Evolutionary conservation across 2,329 filamentous ascomycete species (phyloP).

Genomic region (Neoscytalidium dimidiatum): DNA sequence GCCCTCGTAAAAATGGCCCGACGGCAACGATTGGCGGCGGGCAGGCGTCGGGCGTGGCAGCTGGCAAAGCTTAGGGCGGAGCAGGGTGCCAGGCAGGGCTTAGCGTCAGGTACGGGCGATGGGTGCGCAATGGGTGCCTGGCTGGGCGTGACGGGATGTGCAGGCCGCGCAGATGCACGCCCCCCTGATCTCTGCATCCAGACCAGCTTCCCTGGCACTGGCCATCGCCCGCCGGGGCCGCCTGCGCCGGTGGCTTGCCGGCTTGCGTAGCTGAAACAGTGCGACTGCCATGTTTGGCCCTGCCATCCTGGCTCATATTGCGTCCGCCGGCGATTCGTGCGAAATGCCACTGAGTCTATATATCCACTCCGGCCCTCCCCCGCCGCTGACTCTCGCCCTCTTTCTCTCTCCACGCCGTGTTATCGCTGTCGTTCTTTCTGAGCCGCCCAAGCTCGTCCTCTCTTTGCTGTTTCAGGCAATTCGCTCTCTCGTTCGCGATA

Average conservation of each 20-base stretch:
- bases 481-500: constrained; percentile 34
- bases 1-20: background rate
- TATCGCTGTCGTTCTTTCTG: constrained; percentile 36
- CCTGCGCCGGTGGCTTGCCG: constrained; percentile 5
- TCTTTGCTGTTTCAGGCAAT: constrained; percentile 37
- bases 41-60: background rate
- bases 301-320: constrained; percentile 13
- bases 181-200: constrained; percentile 8
- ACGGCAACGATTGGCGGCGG: background rate
- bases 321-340: constrained; percentile 7
- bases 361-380: constrained; percentile 13
- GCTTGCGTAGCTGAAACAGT: constrained; percentile 15
- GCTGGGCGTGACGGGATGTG: constrained; percentile 2
- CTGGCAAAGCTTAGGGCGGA: background rate
- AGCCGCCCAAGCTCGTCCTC: constrained; percentile 35
- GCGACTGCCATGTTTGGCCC: constrained; percentile 6
- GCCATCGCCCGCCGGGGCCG: background rate
- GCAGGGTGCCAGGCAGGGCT: background rate
- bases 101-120: constrained; percentile 10
- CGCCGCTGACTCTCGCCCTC: constrained; percentile 2
- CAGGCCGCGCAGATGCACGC: background rate
- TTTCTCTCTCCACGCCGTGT: constrained; percentile 22
- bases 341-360: constrained; percentile 6
- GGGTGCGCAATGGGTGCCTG: background rate
- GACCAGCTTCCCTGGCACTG: background rate